These are phyloP conservation scores for Hygrophila difformis DNA, from an alignment of 257 asterid species.

Conservation along the genomic window DNA sequence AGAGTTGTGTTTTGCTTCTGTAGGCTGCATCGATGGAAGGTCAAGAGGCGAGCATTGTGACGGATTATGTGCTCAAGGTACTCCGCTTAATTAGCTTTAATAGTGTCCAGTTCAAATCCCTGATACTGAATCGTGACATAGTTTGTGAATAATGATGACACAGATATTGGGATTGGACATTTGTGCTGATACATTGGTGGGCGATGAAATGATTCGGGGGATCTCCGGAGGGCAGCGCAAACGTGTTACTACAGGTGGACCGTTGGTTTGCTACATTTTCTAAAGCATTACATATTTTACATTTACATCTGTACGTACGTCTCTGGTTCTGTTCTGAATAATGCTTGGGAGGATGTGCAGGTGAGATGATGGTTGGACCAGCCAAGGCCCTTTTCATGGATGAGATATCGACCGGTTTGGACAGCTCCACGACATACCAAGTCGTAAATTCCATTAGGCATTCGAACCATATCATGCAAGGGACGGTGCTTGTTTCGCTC, in stretches of 20 bases:
- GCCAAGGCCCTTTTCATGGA: conserved; percentile 33
- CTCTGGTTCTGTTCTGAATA: too few relatives aligned
- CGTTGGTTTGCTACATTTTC: too few relatives aligned
- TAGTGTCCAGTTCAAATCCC: too few relatives aligned
- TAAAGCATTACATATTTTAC: too few relatives aligned
- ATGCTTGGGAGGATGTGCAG: too few relatives aligned
- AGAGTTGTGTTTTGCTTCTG: conserved; percentile 6
- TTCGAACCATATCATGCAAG: conserved; percentile 22
- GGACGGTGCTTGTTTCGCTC: conserved; percentile 30
- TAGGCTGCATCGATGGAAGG: conserved; percentile 67
- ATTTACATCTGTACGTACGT: too few relatives aligned
- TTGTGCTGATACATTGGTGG: conserved; percentile 42
- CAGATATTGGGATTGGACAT: conserved; percentile 47
- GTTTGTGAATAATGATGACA: too few relatives aligned
- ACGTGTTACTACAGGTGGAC: conserved; percentile 38
- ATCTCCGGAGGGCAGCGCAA: conserved; percentile 47
- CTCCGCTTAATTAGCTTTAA: too few relatives aligned
- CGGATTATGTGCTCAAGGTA: conserved; percentile 63
- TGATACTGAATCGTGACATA: too few relatives aligned
- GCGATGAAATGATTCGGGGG: conserved; percentile 39
- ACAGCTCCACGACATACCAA: conserved; percentile 31
- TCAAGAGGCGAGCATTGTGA: conserved; percentile 52
- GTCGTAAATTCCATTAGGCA: conserved; percentile 23
- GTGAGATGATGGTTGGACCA: conserved; percentile 38
- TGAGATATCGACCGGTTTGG: conserved; percentile 35